phyloP scores from a whole-genome alignment of 176 grass and related monocot genomes.

The Avena sativa region DNA sequence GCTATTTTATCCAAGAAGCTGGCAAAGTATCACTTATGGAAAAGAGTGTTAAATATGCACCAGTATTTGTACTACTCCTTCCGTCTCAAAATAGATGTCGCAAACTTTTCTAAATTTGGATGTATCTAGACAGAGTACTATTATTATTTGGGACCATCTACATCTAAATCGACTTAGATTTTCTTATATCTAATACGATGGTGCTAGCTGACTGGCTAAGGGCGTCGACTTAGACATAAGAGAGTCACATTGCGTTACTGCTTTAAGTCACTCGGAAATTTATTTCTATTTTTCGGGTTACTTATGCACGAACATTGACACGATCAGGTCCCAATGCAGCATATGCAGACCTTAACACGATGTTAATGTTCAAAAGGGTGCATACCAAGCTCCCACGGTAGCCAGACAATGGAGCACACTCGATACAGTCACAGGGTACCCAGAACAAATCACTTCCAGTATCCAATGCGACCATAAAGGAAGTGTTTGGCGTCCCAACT shows the following conservation, averaged over 20 bases:
- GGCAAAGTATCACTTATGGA: background rate
- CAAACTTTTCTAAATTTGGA: no score
- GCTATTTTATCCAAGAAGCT: background rate
- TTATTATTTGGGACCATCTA: background rate
- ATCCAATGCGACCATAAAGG: slow-evolving; percentile 94
- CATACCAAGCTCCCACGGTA: slow-evolving; percentile 86
- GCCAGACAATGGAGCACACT: slow-evolving; percentile 86
- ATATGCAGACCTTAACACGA: slow-evolving; percentile 14
- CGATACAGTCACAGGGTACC: slow-evolving; percentile 92
- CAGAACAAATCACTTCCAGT: slow-evolving; percentile 97
- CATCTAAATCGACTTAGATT: background rate
- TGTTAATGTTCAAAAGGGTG: slow-evolving; percentile 24
- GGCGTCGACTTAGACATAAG: background rate
- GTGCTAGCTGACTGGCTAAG: background rate
- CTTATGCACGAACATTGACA: background rate
- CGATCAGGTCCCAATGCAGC: background rate
- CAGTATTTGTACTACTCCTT: background rate
- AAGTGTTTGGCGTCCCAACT: slow-evolving; percentile 80
- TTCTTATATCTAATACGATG: background rate
- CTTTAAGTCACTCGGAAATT: background rate
- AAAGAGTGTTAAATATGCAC: background rate
- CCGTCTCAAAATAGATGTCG: no score
- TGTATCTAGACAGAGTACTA: background rate
- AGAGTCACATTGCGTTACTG: background rate
- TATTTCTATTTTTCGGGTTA: background rate